Percentiles rank a stretch among this genome's conserved stretches.
phyloP scores from a whole-genome alignment of 2,329 filamentous ascomycete genomes.

The Penicillium sp. region DNA sequence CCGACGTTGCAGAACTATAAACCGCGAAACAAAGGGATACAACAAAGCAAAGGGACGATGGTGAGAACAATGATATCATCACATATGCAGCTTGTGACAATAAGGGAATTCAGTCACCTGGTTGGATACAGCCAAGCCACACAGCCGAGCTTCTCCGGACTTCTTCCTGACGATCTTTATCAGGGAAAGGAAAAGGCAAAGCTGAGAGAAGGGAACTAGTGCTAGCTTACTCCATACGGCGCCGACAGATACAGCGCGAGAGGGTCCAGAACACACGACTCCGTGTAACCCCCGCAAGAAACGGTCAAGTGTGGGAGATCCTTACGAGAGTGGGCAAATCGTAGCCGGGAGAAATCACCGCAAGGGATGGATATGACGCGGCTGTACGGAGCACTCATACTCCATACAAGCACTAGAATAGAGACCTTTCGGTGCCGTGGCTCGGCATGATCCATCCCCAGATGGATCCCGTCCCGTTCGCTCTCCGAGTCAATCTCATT shows the following conservation, averaged over 20 bases:
- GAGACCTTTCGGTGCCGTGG: too few relatives aligned
- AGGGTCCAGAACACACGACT: constrained; percentile 3
- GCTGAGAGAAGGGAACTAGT: not conserved
- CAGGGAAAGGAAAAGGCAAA: not conserved
- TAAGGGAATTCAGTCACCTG: not conserved
- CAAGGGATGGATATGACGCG: constrained; percentile 18
- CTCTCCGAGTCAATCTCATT: not conserved
- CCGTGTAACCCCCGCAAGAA: constrained; percentile 2
- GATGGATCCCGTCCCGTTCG: not conserved
- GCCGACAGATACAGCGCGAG: not conserved
- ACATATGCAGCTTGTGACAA: not conserved
- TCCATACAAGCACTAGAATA: too few relatives aligned
- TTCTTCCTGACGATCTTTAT: constrained; percentile 5
- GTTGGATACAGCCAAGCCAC: constrained; percentile 4
- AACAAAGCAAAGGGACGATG: too few relatives aligned
- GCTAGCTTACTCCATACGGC: not conserved
- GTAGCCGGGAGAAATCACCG: constrained; percentile 3
- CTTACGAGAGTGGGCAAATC: constrained; percentile 6
- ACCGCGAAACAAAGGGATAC: not conserved
- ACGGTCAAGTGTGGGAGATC: constrained; percentile 4
- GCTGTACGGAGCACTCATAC: not conserved
- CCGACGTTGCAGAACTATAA: not conserved
- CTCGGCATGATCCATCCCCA: not conserved
- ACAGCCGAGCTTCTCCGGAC: constrained; percentile 14
- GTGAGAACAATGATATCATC: constrained; percentile 2